These are phyloP conservation scores for Lachnellula occidentalis DNA, from an alignment of 2,329 filamentous ascomycete species.

Conservation along the genomic window DNA sequence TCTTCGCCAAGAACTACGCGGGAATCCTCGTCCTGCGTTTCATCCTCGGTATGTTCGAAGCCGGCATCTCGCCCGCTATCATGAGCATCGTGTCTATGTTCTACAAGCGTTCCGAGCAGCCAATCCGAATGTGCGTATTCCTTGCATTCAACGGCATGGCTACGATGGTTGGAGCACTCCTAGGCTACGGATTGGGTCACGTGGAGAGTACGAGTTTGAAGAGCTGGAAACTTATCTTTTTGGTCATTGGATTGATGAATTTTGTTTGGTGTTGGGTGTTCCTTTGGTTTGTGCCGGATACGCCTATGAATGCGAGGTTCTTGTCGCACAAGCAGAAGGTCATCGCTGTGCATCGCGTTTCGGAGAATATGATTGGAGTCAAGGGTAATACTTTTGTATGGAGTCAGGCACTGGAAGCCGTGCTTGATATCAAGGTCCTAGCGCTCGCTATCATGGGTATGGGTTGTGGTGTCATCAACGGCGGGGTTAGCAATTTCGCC, in stretches of 20 bases:
- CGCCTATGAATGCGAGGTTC: constrained; percentile 62
- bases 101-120: constrained; percentile 60
- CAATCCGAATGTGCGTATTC: constrained; percentile 59
- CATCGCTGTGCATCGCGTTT: constrained; percentile 56
- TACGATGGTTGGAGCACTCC: constrained; percentile 53
- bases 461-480: constrained; percentile 52
- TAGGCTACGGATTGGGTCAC: constrained; percentile 63
- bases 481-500: constrained; percentile 62
- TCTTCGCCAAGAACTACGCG: constrained; percentile 38
- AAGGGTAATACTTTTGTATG: constrained; percentile 52
- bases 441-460: constrained; percentile 61
- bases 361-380: constrained; percentile 56
- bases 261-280: constrained; percentile 44
- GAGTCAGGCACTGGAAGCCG: constrained; percentile 52
- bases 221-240: constrained; percentile 65
- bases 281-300: constrained; percentile 54
- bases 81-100: constrained; percentile 54
- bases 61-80: constrained; percentile 57
- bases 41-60: constrained; percentile 53
- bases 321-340: constrained; percentile 54
- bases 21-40: constrained; percentile 62
- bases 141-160: constrained; percentile 46
- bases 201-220: constrained; percentile 46
- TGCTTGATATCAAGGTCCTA: constrained; percentile 55
- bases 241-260: constrained; percentile 47